Conservation (phyloP, 768 basidiomycete species). For the Termitomyces sp. region DNA sequence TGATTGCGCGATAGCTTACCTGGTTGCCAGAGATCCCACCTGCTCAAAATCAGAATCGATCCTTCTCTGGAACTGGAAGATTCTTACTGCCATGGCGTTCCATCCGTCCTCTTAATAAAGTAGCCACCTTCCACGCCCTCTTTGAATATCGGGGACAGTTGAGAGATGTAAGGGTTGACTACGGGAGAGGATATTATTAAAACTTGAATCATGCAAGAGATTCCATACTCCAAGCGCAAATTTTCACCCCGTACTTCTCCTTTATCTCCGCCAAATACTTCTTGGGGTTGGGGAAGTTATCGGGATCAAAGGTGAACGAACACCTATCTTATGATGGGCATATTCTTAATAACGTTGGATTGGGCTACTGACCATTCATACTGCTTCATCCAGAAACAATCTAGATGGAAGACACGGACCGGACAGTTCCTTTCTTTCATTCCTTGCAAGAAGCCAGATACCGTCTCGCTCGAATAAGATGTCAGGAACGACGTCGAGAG, state of each 20-base stretch:
- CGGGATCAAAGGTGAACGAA: slow-evolving; percentile 72
- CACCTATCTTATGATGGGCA: slow-evolving; percentile 37
- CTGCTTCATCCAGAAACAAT: slow-evolving; percentile 75
- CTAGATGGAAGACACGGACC: slow-evolving; percentile 70
- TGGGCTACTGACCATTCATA: slow-evolving; percentile 47
- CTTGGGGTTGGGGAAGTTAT: slow-evolving; percentile 69
- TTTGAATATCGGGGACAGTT: slow-evolving; percentile 61
- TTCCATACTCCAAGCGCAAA: slow-evolving; percentile 60
- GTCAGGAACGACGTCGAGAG: slow-evolving; percentile 75
- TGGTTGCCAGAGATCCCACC: slow-evolving; percentile 65
- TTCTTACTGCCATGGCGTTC: slow-evolving; percentile 59
- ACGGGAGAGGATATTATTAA: not conserved
- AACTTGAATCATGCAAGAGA: not conserved
- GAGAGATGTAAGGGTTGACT: slow-evolving; percentile 77
- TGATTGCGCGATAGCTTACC: slow-evolving; percentile 14
- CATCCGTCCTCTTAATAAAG: slow-evolving; percentile 64
- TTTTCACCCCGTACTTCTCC: slow-evolving; percentile 57
- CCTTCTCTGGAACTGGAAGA: slow-evolving; percentile 10
- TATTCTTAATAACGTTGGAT: not conserved
- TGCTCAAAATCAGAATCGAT: slow-evolving; percentile 9
- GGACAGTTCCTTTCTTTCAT: slow-evolving; percentile 59
- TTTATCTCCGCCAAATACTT: slow-evolving; percentile 59
- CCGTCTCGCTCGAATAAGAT: slow-evolving; percentile 60
- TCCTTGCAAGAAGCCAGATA: slow-evolving; percentile 63
- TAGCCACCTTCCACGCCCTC: slow-evolving; percentile 64